Conservation (phyloP, 2,329 filamentous ascomycete species). For the Clarireedia monteithiana region DNA sequence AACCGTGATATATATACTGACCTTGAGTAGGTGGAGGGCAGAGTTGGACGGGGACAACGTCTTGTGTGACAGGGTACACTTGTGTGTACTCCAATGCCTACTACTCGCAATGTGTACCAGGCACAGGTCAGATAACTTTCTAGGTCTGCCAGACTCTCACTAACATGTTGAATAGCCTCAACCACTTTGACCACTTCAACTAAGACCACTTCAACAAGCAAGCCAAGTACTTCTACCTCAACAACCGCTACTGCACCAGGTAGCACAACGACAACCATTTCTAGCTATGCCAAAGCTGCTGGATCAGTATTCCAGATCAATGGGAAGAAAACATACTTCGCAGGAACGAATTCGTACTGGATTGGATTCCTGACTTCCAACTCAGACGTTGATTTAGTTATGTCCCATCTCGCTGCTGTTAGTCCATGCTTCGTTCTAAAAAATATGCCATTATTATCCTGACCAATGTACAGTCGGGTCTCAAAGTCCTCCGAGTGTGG, state of each 20-base stretch:
- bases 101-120: conserved; percentile 6
- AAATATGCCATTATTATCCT: neutral
- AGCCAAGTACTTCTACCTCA: conserved; percentile 4
- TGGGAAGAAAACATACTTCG: conserved; percentile 40
- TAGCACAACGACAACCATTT: conserved; percentile 10
- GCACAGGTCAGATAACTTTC: neutral
- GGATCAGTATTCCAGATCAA: conserved; percentile 35
- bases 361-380: conserved; percentile 45
- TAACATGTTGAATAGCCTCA: neutral
- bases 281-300: conserved; percentile 18
- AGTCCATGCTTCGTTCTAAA: neutral
- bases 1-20: neutral
- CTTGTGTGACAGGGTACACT: neutral
- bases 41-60: neutral
- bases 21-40: conserved; percentile 1
- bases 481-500: conserved; percentile 55
- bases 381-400: conserved; percentile 44
- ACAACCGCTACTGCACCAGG: conserved; percentile 6
- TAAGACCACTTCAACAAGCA: conserved; percentile 2
- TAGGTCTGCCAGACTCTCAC: neutral
- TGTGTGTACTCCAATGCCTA: neutral
- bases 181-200: neutral
- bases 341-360: conserved; percentile 50
- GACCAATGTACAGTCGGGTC: conserved; percentile 33
- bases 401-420: conserved; percentile 37